Conservation (phyloP, 2,329 filamentous ascomycete species). For the Calonectria pseudoturangicola region DNA sequence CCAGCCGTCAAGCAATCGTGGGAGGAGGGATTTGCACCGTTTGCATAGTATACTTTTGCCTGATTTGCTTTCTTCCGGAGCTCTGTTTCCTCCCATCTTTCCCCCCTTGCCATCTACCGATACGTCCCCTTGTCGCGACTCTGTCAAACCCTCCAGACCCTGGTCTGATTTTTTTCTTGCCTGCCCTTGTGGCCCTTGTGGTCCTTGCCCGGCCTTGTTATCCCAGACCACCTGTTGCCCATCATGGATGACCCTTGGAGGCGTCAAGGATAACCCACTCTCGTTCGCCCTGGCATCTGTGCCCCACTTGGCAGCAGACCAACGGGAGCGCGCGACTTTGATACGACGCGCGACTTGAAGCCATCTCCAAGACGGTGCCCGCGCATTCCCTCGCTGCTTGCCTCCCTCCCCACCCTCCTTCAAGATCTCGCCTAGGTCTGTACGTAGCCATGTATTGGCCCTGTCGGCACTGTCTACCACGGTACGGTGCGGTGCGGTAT, state of each 20-base stretch:
- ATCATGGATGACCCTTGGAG: slow-evolving; percentile 24
- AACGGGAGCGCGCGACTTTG: slow-evolving; percentile 52
- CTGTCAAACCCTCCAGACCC: slow-evolving; percentile 34
- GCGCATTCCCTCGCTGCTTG: slow-evolving; percentile 36
- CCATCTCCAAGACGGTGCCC: slow-evolving; percentile 52
- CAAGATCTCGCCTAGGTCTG: slow-evolving; percentile 38
- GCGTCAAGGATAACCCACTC: slow-evolving; percentile 33
- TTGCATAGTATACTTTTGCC: slow-evolving; percentile 28
- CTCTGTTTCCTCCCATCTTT: slow-evolving; percentile 25
- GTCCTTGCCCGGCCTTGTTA: slow-evolving; percentile 41
- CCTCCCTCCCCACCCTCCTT: slow-evolving; percentile 25
- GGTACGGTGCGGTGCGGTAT: slow-evolving; percentile 25
- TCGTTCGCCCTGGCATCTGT: slow-evolving; percentile 42
- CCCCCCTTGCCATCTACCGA: slow-evolving; percentile 28
- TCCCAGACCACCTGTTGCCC: slow-evolving; percentile 41
- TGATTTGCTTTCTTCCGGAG: slow-evolving; percentile 30
- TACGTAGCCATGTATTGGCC: slow-evolving; percentile 10
- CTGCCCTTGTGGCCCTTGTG: slow-evolving; percentile 49
- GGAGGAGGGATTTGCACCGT: slow-evolving; percentile 11
- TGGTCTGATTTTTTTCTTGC: slow-evolving; percentile 41
- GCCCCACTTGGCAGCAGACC: slow-evolving; percentile 53
- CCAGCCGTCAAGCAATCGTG: background rate
- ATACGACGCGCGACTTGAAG: slow-evolving; percentile 51
- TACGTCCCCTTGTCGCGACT: slow-evolving; percentile 33
- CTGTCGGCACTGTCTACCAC: slow-evolving; percentile 27